phyloP scores from a whole-genome alignment of 352 stramenopile genomes.

The Phytophthora sansomeana region DNA sequence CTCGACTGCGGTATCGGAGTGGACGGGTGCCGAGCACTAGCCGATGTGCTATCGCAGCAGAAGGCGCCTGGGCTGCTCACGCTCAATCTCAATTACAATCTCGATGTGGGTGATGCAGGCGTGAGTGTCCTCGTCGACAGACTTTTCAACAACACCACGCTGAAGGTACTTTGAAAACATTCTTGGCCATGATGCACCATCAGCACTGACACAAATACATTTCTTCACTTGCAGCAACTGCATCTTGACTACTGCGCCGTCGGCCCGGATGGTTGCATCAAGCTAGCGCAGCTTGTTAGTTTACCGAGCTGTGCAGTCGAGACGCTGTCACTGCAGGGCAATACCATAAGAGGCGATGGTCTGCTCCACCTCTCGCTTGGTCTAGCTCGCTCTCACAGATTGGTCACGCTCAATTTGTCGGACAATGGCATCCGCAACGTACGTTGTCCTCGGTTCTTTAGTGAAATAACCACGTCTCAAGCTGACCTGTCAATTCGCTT shows the following conservation, averaged over 20 bases:
- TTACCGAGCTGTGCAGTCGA: conserved; percentile 62
- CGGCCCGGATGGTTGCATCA: conserved; percentile 53
- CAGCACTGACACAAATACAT: background rate
- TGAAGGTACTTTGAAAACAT: conserved; percentile 52
- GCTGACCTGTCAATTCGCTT: background rate
- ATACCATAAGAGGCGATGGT: conserved; percentile 60
- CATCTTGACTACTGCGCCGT: conserved; percentile 80
- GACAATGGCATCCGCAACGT: conserved; percentile 86
- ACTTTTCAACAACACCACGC: conserved; percentile 68
- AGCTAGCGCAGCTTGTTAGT: conserved; percentile 75
- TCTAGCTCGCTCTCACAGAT: conserved; percentile 61
- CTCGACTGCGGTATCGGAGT: conserved; percentile 78
- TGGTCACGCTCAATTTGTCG: conserved; percentile 75
- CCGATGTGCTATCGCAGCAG: conserved; percentile 54
- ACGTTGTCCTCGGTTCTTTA: conserved; percentile 1
- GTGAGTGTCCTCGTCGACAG: conserved; percentile 65
- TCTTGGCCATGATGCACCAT: background rate
- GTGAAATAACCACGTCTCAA: background rate
- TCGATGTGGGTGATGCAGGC: conserved; percentile 61
- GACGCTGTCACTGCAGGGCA: conserved; percentile 74
- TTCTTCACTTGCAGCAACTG: conserved; percentile 56
- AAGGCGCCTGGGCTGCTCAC: conserved; percentile 70
- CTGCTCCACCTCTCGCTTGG: conserved; percentile 79
- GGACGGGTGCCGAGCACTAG: conserved; percentile 67
- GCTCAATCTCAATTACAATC: conserved; percentile 83